Evolutionary conservation across 2,329 filamentous ascomycete species (phyloP), one percentile per base, ranked within the genome.

Genomic region (Microascus cirrosus): DNA sequence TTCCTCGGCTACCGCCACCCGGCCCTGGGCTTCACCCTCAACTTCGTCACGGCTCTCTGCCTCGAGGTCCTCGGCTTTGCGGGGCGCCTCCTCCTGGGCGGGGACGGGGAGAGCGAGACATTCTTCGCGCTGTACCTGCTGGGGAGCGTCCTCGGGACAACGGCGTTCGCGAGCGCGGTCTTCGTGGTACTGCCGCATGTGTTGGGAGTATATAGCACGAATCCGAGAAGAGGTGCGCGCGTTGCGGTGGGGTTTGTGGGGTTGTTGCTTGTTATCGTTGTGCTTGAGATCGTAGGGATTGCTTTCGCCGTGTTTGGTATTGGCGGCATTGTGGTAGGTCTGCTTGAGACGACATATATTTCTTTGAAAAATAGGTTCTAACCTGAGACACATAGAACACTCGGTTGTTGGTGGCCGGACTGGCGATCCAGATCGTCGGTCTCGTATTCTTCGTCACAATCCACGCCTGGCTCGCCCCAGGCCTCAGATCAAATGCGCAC

Each of bases 81-180:
- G 15, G 77, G 75, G 3, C 72, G 74, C 42, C 58, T 80, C 7
- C 63, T 79, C 34, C 69, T 79, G 13, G 68, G 69, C 50, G 65
- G 62, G 8, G 62, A 69, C 32, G 63, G 64, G 10, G 65, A 67
- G 45, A 71, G 65, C 59, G 66, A 68, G 54, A 64, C 65, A 2
- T 71, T 67, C 59, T 78, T 79, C 60, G 65, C 71, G 12, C 61
- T 81, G 4, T 78, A 70, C 58, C 64, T 80, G 35, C 61, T 77
- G 13, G 77, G 78, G 20, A 78, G 76, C 1, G 66, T 75, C 22
- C 64, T 77, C 39, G 78, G 77, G 1, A 75, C 78, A 18, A 74
- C 73, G 2, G 67, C 78, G 45, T 71, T 79, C 60, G 71, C 71
- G 12, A 67, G 70, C 12, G 72, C 76, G 28, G 65, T 78, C 32